Conservation (phyloP, 2,329 filamentous ascomycete genomes). For the Orbilia ellipsospora region DNA sequence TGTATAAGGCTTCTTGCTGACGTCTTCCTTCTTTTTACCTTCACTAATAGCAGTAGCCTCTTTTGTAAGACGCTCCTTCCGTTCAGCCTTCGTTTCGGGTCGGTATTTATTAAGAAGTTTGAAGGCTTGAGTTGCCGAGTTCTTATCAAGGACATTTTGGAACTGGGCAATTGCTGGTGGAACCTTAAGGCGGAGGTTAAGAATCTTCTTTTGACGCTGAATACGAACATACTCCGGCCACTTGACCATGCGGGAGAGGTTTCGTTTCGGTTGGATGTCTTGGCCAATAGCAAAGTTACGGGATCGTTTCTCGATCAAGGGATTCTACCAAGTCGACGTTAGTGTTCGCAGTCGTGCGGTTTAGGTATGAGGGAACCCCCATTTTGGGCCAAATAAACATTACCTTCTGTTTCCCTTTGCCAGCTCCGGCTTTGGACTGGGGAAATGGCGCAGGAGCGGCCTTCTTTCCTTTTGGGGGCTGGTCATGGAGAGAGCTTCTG, state of each 20-base stretch:
- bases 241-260: constrained; percentile 98
- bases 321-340: constrained; percentile 75
- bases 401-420: constrained; percentile 96
- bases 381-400: constrained; percentile 63
- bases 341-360: constrained; percentile 52
- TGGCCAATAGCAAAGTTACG: constrained; percentile 99
- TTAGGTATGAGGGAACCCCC: constrained; percentile 4
- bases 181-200: constrained; percentile 98
- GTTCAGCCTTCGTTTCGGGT: constrained; percentile 98
- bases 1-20: constrained; percentile 99
- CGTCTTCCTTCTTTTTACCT: constrained; percentile 99
- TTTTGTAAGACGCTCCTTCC: constrained; percentile 99
- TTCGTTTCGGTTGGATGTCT: constrained; percentile 96
- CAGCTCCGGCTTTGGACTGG: constrained; percentile 83
- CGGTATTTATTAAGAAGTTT: constrained; percentile 99
- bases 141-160: constrained; percentile 95
- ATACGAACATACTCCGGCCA: constrained; percentile 99
- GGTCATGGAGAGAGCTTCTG: constrained; percentile 60
- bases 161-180: constrained; percentile 97
- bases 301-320: constrained; percentile 96
- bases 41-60: constrained; percentile 97
- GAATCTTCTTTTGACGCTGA: constrained; percentile 80
- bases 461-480: constrained; percentile 99
- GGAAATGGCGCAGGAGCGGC: constrained; percentile 96
- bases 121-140: constrained; percentile 95